Percentiles rank a stretch among this genome's conserved stretches.
Conservation (phyloP, 352 stramenopile species). For the Thalassiosira pacifica region DNA sequence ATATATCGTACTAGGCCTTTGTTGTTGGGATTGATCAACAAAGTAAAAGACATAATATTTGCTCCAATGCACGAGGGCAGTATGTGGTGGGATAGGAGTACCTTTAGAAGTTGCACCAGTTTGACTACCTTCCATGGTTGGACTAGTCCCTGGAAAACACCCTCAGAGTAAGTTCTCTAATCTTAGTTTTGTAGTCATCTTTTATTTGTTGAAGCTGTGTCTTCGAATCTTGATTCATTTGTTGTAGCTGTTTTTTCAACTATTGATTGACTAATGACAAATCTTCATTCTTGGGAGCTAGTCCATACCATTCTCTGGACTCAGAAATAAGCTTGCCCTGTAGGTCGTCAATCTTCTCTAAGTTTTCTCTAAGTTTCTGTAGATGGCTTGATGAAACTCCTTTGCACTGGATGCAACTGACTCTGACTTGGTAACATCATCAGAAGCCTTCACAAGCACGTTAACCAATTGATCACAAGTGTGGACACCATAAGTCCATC, state of each 20-base stretch:
- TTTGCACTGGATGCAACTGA: background rate
- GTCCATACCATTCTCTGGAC: background rate
- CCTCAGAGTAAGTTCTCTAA: background rate
- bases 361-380: background rate
- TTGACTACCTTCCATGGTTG: background rate
- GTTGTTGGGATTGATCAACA: background rate
- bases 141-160: background rate
- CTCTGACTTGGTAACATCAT: background rate
- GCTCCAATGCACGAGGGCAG: background rate
- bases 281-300: no score
- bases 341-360: background rate
- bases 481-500: background rate
- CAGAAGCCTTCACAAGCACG: background rate
- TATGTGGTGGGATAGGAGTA: slow-evolving; percentile 1
- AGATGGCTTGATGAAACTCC: background rate
- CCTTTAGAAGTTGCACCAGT: slow-evolving; percentile 3
- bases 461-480: background rate
- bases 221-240: background rate
- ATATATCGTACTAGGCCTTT: background rate
- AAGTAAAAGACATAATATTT: slow-evolving; percentile 4
- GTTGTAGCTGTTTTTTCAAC: background rate
- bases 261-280: background rate
- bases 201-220: background rate
- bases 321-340: background rate
- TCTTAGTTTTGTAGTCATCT: background rate